These are phyloP conservation scores for Coemansia sp. DNA, from an alignment of 192 early-diverging fungal species.

Conservation along the genomic window DNA sequence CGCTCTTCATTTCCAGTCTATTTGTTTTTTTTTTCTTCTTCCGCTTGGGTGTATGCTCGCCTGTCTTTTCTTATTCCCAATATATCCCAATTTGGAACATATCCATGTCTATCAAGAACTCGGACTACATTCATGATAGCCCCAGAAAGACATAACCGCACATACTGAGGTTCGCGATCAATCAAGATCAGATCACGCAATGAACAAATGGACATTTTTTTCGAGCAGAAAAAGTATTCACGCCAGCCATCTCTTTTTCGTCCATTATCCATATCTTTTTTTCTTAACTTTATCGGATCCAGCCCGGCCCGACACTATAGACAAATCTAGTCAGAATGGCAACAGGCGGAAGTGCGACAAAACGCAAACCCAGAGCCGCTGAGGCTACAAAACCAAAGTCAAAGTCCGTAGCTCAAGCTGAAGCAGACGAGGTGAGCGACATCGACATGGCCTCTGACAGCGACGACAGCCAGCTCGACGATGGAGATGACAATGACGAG, in stretches of 20 bases:
- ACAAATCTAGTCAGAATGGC: conserved; percentile 9
- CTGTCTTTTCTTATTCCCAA: not conserved
- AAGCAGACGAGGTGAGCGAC: conserved; percentile 44
- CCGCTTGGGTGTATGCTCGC: not conserved
- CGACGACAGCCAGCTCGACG: not conserved
- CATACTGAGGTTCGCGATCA: not conserved
- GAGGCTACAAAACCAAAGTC: not conserved
- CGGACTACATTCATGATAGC: not conserved
- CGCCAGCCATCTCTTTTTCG: not conserved
- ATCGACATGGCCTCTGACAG: conserved; percentile 36
- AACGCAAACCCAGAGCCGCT: conserved; percentile 5
- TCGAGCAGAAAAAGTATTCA: not conserved
- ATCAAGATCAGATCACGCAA: not conserved
- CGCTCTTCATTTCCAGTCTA: not conserved
- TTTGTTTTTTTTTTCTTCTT: conserved; percentile 7
- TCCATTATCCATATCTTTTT: not conserved
- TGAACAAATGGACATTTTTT: not conserved
- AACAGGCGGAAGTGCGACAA: conserved; percentile 4
- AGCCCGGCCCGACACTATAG: not conserved
- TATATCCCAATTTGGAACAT: not conserved
- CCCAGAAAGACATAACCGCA: not conserved
- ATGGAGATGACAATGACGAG: conserved; percentile 21
- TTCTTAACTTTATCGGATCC: not conserved
- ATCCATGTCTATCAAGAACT: not conserved
- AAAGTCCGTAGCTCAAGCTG: not conserved